These are phyloP conservation scores for Aureobasidium sp. DNA, from an alignment of 2,329 filamentous ascomycete genomes.

Conservation along the genomic window DNA sequence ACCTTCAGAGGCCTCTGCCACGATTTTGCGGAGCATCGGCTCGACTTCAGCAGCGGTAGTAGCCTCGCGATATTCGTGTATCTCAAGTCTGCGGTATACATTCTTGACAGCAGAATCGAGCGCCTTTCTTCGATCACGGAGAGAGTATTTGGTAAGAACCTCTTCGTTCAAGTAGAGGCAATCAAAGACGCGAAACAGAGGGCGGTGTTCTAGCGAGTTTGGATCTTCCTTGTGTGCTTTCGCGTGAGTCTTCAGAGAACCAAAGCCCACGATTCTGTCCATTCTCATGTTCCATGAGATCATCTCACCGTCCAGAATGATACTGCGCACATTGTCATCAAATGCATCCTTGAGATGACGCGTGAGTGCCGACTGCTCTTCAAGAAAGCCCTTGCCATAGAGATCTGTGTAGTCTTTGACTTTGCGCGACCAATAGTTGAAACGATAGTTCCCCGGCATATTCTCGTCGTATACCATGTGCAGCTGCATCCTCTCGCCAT, in stretches of 20 bases:
- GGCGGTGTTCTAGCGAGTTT: conserved; percentile 57
- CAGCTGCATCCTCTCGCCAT: conserved; percentile 94
- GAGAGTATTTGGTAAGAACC: conserved; percentile 69
- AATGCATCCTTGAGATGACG: conserved; percentile 74
- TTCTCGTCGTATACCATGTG: conserved; percentile 71
- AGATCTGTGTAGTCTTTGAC: conserved; percentile 94
- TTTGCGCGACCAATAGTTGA: conserved; percentile 90
- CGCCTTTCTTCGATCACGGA: conserved; percentile 70
- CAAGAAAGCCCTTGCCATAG: conserved; percentile 70
- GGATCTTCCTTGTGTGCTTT: conserved; percentile 69
- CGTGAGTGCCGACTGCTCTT: conserved; percentile 64
- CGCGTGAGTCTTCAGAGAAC: conserved; percentile 86
- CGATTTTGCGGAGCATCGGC: conserved; percentile 67
- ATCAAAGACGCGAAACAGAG: conserved; percentile 81
- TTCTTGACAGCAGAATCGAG: conserved; percentile 62
- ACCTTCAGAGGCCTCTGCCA: conserved; percentile 81
- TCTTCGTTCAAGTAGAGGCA: conserved; percentile 80
- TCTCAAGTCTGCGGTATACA: conserved; percentile 69
- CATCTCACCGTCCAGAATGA: conserved; percentile 97
- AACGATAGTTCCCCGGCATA: conserved; percentile 61
- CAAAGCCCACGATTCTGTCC: conserved; percentile 81
- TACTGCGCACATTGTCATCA: conserved; percentile 64
- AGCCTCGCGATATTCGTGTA: conserved; percentile 64
- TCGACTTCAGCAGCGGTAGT: conserved; percentile 66
- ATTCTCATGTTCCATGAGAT: conserved; percentile 89